These are phyloP conservation scores for Penicillium salamii DNA, from an alignment of 495 filamentous ascomycete genomes.

Conservation along the genomic window DNA sequence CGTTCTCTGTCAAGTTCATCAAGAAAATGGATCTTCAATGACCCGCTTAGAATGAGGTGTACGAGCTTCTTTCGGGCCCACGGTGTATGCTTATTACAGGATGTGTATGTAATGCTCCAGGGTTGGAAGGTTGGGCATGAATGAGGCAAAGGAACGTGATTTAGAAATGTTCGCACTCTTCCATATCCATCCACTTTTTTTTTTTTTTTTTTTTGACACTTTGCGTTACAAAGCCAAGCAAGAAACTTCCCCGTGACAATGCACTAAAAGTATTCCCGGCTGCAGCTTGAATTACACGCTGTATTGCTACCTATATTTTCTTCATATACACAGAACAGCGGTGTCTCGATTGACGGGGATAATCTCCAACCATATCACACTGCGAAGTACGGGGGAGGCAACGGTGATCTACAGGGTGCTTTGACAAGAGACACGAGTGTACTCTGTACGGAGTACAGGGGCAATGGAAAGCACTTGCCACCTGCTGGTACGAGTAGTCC, in stretches of 20 bases:
- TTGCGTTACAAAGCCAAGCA: not conserved
- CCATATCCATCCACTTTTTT: not conserved
- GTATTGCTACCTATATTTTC: not conserved
- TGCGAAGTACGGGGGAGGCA: not conserved
- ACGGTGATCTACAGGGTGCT: not conserved
- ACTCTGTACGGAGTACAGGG: not conserved
- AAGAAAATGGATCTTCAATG: not conserved
- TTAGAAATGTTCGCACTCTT: not conserved
- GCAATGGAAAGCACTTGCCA: not conserved
- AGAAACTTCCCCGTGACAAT: not conserved
- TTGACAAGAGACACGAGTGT: not conserved
- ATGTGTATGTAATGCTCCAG: no score
- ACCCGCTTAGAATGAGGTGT: not conserved
- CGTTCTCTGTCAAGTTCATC: slow-evolving; percentile 2
- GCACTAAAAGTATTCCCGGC: not conserved
- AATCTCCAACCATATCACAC: not conserved
- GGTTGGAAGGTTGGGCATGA: not conserved
- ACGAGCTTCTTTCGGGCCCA: no score
- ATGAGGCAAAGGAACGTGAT: slow-evolving; percentile 3
- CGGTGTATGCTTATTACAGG: no score
- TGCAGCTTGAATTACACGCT: not conserved
- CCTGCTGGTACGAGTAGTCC: not conserved
- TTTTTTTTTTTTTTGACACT: not conserved
- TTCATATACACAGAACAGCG: slow-evolving; percentile 1
- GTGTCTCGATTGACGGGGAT: slow-evolving; percentile 7